Evolutionary conservation across 306 rosid genomes (phyloP).

Genomic region (Gynostemma pentaphyllum): DNA sequence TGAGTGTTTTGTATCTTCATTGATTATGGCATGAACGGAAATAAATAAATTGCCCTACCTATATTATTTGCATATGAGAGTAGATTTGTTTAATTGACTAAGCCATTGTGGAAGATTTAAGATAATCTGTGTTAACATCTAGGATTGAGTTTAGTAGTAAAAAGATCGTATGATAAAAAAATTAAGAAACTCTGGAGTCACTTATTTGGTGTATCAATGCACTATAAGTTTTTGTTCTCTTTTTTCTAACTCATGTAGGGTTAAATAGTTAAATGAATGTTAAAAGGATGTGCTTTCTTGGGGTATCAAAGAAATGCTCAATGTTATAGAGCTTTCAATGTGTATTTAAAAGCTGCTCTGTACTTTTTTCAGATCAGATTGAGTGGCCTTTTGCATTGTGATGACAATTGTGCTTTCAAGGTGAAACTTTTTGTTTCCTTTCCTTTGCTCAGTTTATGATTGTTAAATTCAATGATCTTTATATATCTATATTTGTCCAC

Average conservation of each 20-base stretch:
- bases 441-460: not conserved
- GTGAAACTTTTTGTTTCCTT: conserved; percentile 20
- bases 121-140: not conserved
- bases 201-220: not conserved
- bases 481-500: not conserved
- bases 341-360: not conserved
- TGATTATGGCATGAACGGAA: not conserved
- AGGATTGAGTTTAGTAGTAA: not conserved
- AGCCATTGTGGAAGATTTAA: not conserved
- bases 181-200: not conserved
- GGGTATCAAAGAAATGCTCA: not conserved
- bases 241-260: not conserved
- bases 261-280: not conserved
- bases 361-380: conserved; percentile 51
- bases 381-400: conserved; percentile 73
- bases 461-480: not conserved
- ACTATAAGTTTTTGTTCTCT: not conserved
- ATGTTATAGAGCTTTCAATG: not conserved
- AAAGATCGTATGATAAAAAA: not conserved
- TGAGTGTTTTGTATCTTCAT: not conserved
- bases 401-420: conserved; percentile 77
- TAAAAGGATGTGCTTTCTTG: not conserved
- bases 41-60: not conserved
- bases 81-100: not conserved
- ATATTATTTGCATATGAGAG: not conserved